Conservation (phyloP, 2,329 filamentous ascomycete species). For the Stachybotrys chartarum region DNA sequence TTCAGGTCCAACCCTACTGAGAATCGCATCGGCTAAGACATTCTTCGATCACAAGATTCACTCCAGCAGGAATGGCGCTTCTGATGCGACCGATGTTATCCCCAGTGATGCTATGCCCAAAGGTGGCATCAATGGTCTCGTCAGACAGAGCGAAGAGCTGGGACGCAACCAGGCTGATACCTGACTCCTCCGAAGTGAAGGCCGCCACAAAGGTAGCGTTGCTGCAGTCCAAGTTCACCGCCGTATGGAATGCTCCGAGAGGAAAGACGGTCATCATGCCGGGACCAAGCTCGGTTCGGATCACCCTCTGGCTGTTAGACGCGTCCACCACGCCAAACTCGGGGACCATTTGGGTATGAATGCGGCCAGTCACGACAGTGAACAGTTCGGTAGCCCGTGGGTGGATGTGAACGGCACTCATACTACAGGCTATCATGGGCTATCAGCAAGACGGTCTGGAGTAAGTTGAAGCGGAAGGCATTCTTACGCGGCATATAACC, state of each 20-base stretch:
- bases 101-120: slow-evolving; percentile 37
- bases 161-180: slow-evolving; percentile 42
- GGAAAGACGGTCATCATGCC: slow-evolving; percentile 48
- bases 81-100: slow-evolving; percentile 38
- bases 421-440: slow-evolving; percentile 44
- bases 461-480: too few relatives aligned
- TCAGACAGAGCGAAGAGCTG: slow-evolving; percentile 39
- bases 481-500: slow-evolving; percentile 38
- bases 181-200: slow-evolving; percentile 44
- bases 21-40: too few relatives aligned
- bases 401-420: slow-evolving; percentile 51
- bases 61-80: slow-evolving; percentile 31
- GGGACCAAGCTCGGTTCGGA: slow-evolving; percentile 30
- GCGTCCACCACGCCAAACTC: slow-evolving; percentile 40
- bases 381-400: slow-evolving; percentile 47
- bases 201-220: slow-evolving; percentile 41
- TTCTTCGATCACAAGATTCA: slow-evolving; percentile 44
- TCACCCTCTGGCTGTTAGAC: slow-evolving; percentile 34
- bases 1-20: too few relatives aligned
- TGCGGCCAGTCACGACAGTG: slow-evolving; percentile 38
- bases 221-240: slow-evolving; percentile 49
- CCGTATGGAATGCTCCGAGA: slow-evolving; percentile 46
- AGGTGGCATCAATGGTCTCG: slow-evolving; percentile 37
- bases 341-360: slow-evolving; percentile 44
- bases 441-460: too few relatives aligned